Base-by-base conservation (phyloP, 371 early-diverging fungal genomes). In the Mucor piriformis region DNA sequence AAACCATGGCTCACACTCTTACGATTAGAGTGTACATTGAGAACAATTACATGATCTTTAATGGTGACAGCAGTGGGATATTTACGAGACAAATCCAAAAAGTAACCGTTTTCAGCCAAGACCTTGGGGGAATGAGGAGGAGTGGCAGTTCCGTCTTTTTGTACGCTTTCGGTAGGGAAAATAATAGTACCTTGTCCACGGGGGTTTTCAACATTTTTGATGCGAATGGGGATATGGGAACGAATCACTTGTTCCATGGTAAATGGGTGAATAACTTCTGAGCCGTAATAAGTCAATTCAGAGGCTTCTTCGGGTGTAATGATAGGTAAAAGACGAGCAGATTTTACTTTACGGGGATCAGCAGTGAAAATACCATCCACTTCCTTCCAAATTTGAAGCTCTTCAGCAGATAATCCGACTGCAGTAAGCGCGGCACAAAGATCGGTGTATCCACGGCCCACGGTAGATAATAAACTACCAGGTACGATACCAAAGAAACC, bases 291-390 rank as follows among this genome's bases (percentile, higher is more conserved):
- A 0, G 99, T 98, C 69, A 97, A 76, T 74, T 99, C 99, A n/a
- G 98, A 90, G 0, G 97, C 99, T 72, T 99, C 99, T 70, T 98
- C 98, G 13, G 98, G 98, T 15, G 95, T 91, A 63, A 99, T 97
- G 51, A 87, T 85, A 16, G 90, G 83, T 33, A 99, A 84, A 37
- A 96, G 81, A 13, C 91, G 81, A n/a, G 99, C 99, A 6, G 77
- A 67, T 33, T 88, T 86, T n/a, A 93, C 96, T 61, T 97, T 97
- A 52, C 97, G 91, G n/a, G 99, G 99, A 67, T 99, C 99, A 0
- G 98, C 98, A 0, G 97, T 97, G 64, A 95, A 99, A 59, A 99
- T 97, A 50, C 99, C 99, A 64, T 98, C 98, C 3, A 99, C 99
- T 62, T 99, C 99, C 73, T 99, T 99, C 97, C 97, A 98, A 18